These are phyloP conservation scores for Fusarium sarcochroum DNA, from an alignment of 2,329 filamentous ascomycete species.

Conservation along the genomic window DNA sequence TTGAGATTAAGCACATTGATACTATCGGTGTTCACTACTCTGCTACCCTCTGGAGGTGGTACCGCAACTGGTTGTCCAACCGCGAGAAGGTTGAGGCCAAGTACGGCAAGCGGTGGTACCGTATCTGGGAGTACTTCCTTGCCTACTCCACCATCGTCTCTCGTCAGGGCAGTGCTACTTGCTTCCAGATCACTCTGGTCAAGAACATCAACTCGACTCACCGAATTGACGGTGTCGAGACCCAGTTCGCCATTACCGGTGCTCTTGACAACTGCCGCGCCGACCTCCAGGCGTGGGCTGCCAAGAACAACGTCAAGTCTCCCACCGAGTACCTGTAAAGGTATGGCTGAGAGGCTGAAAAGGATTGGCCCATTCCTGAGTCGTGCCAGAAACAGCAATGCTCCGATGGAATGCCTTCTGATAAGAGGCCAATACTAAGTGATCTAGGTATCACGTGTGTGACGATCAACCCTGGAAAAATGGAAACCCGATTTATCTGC, in stretches of 20 bases:
- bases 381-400: conserved; percentile 6
- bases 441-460: neutral
- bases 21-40: conserved; percentile 98
- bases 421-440: conserved; percentile 14
- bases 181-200: conserved; percentile 89
- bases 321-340: conserved; percentile 50
- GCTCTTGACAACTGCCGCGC: conserved; percentile 63
- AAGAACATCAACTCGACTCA: conserved; percentile 96
- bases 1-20: conserved; percentile 90
- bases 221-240: conserved; percentile 81
- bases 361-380: conserved; percentile 4
- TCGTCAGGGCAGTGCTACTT: conserved; percentile 87
- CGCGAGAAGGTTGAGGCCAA: conserved; percentile 92
- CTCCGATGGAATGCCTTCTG: conserved; percentile 7
- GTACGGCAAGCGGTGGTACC: conserved; percentile 96
- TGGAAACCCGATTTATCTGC: conserved; percentile 39
- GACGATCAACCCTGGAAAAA: conserved; percentile 8
- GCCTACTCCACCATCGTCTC: conserved; percentile 88
- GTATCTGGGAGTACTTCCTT: conserved; percentile 96
- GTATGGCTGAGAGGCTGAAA: neutral
- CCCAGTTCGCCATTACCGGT: conserved; percentile 78
- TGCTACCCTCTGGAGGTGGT: conserved; percentile 97
- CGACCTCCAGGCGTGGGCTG: conserved; percentile 54
- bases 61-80: conserved; percentile 98
- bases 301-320: conserved; percentile 55